Evolutionary conservation across 306 rosid genomes (phyloP).

Genomic region (Vicia sativa): DNA sequence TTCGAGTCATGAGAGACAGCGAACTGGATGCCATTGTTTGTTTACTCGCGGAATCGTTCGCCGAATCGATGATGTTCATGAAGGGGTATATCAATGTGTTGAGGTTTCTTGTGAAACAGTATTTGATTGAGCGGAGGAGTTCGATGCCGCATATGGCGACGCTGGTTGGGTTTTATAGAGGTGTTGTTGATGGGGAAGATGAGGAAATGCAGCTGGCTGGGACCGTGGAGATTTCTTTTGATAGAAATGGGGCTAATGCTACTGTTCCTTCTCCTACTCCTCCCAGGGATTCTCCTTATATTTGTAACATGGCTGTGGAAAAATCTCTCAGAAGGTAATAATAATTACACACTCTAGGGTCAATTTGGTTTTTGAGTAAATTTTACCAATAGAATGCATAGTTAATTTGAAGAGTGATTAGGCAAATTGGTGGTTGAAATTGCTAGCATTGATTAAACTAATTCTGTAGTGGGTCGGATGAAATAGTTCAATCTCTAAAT

Average conservation of each 20-base stretch:
- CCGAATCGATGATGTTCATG: conserved; percentile 75
- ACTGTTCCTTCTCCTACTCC: conserved; percentile 81
- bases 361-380: neutral
- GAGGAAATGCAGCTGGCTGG: conserved; percentile 59
- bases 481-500: neutral
- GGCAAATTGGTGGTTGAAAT: neutral
- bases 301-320: conserved; percentile 72
- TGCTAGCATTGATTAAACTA: neutral
- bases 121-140: conserved; percentile 63
- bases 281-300: conserved; percentile 76
- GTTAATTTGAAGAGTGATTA: neutral
- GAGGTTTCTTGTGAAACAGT: conserved; percentile 69
- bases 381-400: neutral
- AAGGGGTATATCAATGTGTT: conserved; percentile 57
- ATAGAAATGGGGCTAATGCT: conserved; percentile 65
- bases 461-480: neutral
- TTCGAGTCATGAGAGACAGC: conserved; percentile 73
- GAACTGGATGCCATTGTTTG: conserved; percentile 60
- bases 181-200: conserved; percentile 31
- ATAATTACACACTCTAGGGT: neutral
- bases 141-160: conserved; percentile 78
- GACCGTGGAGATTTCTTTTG: conserved; percentile 85
- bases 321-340: conserved; percentile 66
- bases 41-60: conserved; percentile 78
- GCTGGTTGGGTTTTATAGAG: conserved; percentile 71